Evolutionary conservation across 257 asterid genomes (phyloP).

Genomic region (Solanum medicagineum): DNA sequence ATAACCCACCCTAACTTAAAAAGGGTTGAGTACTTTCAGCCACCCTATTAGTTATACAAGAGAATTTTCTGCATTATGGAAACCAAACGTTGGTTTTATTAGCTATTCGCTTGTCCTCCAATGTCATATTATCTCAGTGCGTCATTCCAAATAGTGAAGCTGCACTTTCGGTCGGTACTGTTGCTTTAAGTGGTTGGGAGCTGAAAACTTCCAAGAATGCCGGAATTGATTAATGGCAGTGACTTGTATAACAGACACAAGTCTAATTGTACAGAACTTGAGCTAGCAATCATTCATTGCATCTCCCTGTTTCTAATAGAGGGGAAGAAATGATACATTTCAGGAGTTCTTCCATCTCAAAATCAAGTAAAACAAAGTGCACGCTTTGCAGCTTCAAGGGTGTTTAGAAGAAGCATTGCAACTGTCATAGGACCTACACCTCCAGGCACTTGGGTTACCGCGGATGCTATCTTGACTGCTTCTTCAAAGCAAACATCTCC

Average conservation of each 20-base stretch:
- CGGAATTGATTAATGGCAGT: background rate
- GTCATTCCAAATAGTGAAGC: background rate
- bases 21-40: too few species aligned
- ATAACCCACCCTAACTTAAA: too few species aligned
- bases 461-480: constrained; percentile 58
- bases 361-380: constrained; percentile 17
- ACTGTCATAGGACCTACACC: constrained; percentile 96
- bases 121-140: background rate
- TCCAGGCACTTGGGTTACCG: constrained; percentile 88
- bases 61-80: background rate
- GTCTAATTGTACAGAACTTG: background rate
- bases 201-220: background rate
- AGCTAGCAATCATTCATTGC: background rate
- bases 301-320: background rate
- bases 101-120: background rate
- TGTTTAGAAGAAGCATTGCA: constrained; percentile 78
- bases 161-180: background rate
- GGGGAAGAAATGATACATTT: background rate
- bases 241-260: background rate
- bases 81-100: background rate
- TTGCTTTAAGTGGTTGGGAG: background rate
- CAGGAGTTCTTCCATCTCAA: background rate
- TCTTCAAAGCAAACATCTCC: constrained; percentile 87
- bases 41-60: background rate
- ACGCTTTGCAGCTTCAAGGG: constrained; percentile 67